Base-by-base conservation (phyloP, 192 early-diverging fungal species). In the Rhizoclosmatium globosum region DNA sequence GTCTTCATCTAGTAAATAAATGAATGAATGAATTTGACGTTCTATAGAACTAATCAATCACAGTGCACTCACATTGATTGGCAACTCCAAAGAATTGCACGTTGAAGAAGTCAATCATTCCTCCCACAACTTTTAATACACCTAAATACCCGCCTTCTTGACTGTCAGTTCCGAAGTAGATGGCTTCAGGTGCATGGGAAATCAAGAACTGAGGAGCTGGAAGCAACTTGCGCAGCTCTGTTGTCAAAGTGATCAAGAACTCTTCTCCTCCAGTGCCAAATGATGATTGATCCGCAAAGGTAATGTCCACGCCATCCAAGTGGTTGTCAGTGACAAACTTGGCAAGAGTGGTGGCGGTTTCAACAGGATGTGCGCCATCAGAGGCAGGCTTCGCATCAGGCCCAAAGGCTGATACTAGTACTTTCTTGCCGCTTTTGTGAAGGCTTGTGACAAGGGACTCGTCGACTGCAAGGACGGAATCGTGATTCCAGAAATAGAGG, bases 21-120 rank as follows among this genome's bases (percentile, higher is more conserved):
- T 3, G 6, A 58, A 58, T 3, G 3, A 17, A 2, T 31, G 31
- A 31, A 31, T 31, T 31, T 31, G 31, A 31, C 31, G 31, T 31
- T 31, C 31, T 31, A 31, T 31, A 31, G 31, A 31, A 31, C 31
- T 31, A 31, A 31, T 31, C 31, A 31, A 31, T 0, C 31, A 31
- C 31, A 31, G 31, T 31, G 31, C 31, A 31, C 31, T 31, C 31
- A 31, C 31, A 31, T 31, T 31, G 31, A 31, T 31, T 31, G 31
- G 31, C 31, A 31, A n/a, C 64, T 39, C 39, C 39, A 65, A 38
- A 65, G 39, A 65, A 65, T 39, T 65, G 64, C n/a, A 65, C 38
- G 39, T 65, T 65, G n/a, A 38, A 65, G 39, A 65, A 65, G 38
- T 65, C 64, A 65, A 65, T 65, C 6, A 65, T 31, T 3, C 39